A percentile compares a stretch with the other conserved stretches of the same genome.
These are phyloP conservation scores for Suillus ampliporus DNA, from an alignment of 768 basidiomycete genomes.

Conservation along the genomic window DNA sequence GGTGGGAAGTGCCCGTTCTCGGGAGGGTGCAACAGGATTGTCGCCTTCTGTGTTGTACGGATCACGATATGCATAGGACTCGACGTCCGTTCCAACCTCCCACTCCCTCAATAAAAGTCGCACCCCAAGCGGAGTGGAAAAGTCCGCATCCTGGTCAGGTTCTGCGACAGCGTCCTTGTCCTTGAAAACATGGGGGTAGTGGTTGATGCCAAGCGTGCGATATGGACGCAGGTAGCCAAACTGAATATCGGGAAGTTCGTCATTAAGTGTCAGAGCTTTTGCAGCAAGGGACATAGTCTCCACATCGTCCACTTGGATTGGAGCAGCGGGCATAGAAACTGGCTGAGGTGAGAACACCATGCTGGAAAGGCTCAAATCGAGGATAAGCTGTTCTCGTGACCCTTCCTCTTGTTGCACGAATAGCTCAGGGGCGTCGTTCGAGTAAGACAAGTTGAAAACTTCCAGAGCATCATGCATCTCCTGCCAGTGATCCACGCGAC, in stretches of 20 bases:
- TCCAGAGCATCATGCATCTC: constrained; percentile 46
- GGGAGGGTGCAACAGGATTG: constrained; percentile 21
- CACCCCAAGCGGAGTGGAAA: constrained; percentile 55
- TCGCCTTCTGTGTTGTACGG: constrained; percentile 50
- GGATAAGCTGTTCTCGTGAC: constrained; percentile 63
- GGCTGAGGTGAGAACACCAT: constrained; percentile 58
- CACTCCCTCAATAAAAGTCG: constrained; percentile 72
- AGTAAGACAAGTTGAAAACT: constrained; percentile 48
- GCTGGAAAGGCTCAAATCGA: constrained; percentile 66
- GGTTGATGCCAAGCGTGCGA: constrained; percentile 32
- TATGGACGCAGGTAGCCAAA: constrained; percentile 69
- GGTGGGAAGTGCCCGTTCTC: constrained; percentile 17
- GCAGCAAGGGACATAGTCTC: constrained; percentile 64
- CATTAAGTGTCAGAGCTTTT: constrained; percentile 52
- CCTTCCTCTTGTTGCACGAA: constrained; percentile 55
- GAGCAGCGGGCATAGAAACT: constrained; percentile 37
- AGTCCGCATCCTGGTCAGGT: constrained; percentile 19
- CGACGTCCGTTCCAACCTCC: constrained; percentile 59
- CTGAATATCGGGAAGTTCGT: constrained; percentile 59
- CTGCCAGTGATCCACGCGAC: constrained; percentile 40
- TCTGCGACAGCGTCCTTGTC: constrained; percentile 27
- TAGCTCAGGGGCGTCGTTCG: constrained; percentile 41
- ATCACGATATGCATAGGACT: constrained; percentile 57
- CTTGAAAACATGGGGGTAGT: constrained; percentile 32
- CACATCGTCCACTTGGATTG: constrained; percentile 38